Evolutionary conservation across 2,329 filamentous ascomycete species (phyloP).

Genomic region (Fusarium newnesense): DNA sequence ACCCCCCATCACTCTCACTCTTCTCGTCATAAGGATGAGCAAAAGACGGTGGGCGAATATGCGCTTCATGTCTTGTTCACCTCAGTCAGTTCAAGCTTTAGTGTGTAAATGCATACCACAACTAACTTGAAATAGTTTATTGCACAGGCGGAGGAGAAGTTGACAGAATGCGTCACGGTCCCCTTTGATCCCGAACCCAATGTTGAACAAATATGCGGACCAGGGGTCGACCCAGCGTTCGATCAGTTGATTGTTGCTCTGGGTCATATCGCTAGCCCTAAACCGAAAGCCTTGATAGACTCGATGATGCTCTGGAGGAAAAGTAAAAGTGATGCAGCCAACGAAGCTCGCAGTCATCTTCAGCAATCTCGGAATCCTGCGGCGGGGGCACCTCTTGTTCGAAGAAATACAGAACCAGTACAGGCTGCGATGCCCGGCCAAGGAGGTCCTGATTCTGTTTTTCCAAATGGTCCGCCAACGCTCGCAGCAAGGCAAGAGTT

Average conservation of each 20-base stretch:
- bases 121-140: constrained; percentile 73
- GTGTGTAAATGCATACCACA: background rate
- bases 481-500: constrained; percentile 72
- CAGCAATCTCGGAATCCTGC: constrained; percentile 60
- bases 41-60: constrained; percentile 97
- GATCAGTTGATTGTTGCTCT: constrained; percentile 94
- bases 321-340: constrained; percentile 90
- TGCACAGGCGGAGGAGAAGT: constrained; percentile 94
- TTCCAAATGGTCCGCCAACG: constrained; percentile 50
- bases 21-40: constrained; percentile 76
- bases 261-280: constrained; percentile 92
- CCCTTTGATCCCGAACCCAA: constrained; percentile 83
- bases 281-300: constrained; percentile 94
- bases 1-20: constrained; percentile 81
- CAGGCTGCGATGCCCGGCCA: constrained; percentile 53
- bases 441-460: constrained; percentile 43
- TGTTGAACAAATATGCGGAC: constrained; percentile 90
- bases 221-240: constrained; percentile 86
- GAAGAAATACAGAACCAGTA: constrained; percentile 79
- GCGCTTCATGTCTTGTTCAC: constrained; percentile 96
- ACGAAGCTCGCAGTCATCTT: constrained; percentile 69
- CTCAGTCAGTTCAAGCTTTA: constrained; percentile 66
- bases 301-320: constrained; percentile 99
- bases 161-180: constrained; percentile 85
- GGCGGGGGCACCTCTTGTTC: constrained; percentile 64